Base-by-base conservation (phyloP, 176 grass and related monocot genomes). In the Phyllostachys edulis region DNA sequence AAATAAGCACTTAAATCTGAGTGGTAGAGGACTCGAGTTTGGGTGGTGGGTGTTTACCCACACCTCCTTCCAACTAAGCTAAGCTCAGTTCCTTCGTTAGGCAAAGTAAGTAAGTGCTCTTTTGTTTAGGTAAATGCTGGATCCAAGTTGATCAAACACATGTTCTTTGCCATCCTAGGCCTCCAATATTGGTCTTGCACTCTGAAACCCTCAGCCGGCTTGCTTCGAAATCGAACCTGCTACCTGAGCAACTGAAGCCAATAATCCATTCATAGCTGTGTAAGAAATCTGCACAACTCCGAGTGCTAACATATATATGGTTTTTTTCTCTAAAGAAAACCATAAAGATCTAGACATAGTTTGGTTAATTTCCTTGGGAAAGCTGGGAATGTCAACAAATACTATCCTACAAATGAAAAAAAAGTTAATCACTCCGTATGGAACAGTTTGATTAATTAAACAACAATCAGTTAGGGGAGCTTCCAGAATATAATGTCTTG, bases 121-220 rank as follows among this genome's bases (percentile, higher is more conserved):
- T 75, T 76, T 64, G 34, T 84, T 91, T 91, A 63, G 81, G 66
- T 62, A 80, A 91, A 80, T 46, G 54, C 38, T 71, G 76, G 76
- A 75, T 40, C 38, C 74, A 90, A 36, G 74, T 74, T 79, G 75
- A 71, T 73, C 67, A 46, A 70, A 66, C 40, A 64, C 80, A 80
- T 46, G 68, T 79, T 80, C 75, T 69, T 79, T 62, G 68, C 80
- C 80, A 82, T 82, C 26, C 7, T 23, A 60, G 24, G 26, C 52
- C 80, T 46, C 39, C 66, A 14, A 71, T 71, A 38, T 82, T 21
- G 23, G 17, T 44, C 24, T 71, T 4, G 16, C 76, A 49, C 39
- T 66, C 29, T 52, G 5, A 46, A 71, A 12, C 36, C 44, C 34
- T 34, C 42, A 52, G 56, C 15, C 69, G 10, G 52, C 16, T 52